Evolutionary conservation across 1,284 basidiomycete species (phyloP), one percentile per base, ranked within the genome.

Genomic region (Xanthoconium separans): DNA sequence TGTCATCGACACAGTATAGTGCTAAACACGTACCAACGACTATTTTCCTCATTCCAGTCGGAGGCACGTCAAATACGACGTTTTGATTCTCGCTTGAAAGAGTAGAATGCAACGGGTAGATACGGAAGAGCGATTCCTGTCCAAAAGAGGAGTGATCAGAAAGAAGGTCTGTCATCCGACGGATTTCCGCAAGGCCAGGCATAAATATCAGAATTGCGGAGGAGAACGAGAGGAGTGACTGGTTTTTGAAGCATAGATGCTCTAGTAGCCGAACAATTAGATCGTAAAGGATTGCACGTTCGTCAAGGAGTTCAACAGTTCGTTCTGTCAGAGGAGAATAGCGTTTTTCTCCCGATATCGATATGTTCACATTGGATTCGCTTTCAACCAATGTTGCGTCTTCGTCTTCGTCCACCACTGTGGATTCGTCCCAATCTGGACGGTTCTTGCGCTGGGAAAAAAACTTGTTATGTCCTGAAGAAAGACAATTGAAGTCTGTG

Each of bases 61-160:
- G 90, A 22, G 92, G 93, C 1, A 93, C 75, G 48, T 97, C 88
- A 70, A 99, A 98, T 0, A 97, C 96, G 2, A 89, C 86, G 40
- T 83, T 83, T 69, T 99, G 96, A 58, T 88, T 87, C 61, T 98
- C 96, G 57, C 85, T 93, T 11, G 93, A 92, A 43, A 96, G 84
- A 2, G 85, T 92, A 4, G 96, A 98, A 72, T 99, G 97, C n/a
- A 99, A 75, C 1, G 93, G 93, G 68, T 91, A 91, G 33, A 98
- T 77, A 56, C 81, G 82, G 75, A 97, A 98, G 16, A 72, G 73
- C 4, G 77, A 71, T 27, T 78, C 73, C 3, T 80, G 78, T 31
- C 92, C 87, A 68, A 99, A 97, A 0, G 69, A 63, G 1, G 77
- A 77, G 69, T 99, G 95, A 43, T 90, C 88, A 37, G 77, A 75